phyloP scores from a whole-genome alignment of 805 yeast genomes.

The Clavispora asparagi region DNA sequence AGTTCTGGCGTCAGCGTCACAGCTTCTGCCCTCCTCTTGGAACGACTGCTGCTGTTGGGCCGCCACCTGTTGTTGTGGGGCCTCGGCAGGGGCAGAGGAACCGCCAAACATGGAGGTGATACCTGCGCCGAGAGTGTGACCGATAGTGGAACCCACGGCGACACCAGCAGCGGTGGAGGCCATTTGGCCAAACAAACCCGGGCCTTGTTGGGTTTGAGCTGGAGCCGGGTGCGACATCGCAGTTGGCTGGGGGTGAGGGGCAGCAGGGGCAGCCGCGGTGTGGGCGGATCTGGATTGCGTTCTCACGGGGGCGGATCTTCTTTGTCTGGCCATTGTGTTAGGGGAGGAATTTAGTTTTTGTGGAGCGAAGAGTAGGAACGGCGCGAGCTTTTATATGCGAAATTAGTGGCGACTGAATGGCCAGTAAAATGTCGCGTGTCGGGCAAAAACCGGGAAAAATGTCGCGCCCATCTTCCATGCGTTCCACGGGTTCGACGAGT shows the following conservation, averaged over 20 bases:
- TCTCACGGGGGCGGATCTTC: constrained; percentile 47
- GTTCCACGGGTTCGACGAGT: not conserved
- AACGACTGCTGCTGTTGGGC: constrained; percentile 31
- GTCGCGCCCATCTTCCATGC: not conserved
- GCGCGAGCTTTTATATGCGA: not conserved
- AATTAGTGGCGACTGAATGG: not conserved
- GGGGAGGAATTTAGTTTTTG: not conserved
- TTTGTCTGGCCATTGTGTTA: constrained; percentile 44
- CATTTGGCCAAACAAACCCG: constrained; percentile 95
- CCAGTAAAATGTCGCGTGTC: not conserved
- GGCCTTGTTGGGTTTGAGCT: constrained; percentile 47
- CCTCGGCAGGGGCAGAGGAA: constrained; percentile 45
- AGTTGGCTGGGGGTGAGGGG: constrained; percentile 25
- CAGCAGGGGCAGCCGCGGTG: constrained; percentile 61
- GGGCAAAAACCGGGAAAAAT: not conserved
- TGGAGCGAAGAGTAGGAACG: not conserved
- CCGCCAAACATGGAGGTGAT: constrained; percentile 86
- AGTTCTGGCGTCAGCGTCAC: constrained; percentile 91
- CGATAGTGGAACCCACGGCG: constrained; percentile 96
- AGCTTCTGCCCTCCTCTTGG: constrained; percentile 47
- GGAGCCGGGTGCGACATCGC: constrained; percentile 42
- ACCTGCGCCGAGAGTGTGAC: constrained; percentile 96
- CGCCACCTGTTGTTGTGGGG: constrained; percentile 41
- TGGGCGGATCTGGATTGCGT: constrained; percentile 65
- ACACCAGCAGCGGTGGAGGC: constrained; percentile 99